Evolutionary conservation across 495 filamentous ascomycete species (phyloP).

Genomic region (Aspergillus affinis): DNA sequence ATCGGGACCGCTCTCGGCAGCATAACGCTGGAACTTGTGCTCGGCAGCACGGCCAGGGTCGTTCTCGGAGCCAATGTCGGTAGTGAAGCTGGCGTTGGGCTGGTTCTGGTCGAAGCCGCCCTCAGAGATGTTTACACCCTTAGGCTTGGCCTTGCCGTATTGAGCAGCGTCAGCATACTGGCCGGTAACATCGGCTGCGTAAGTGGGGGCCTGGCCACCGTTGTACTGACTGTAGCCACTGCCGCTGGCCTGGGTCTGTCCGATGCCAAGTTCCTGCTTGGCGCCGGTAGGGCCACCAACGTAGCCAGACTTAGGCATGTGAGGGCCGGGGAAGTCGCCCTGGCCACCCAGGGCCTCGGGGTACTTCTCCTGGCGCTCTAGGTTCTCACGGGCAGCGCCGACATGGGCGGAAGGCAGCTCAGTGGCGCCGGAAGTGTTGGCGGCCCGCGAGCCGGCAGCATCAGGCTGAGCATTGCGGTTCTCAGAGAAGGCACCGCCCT

Average conservation of each 20-base stretch:
- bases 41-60: conserved; percentile 62
- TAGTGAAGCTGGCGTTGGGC: conserved; percentile 59
- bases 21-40: conserved; percentile 43
- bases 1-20: conserved; percentile 39
- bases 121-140: conserved; percentile 57
- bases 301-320: conserved; percentile 41
- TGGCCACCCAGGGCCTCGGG: conserved; percentile 51
- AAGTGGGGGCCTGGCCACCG: conserved; percentile 43
- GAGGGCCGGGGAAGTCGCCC: conserved; percentile 48
- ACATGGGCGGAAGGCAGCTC: conserved; percentile 50
- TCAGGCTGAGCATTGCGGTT: conserved; percentile 53
- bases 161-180: conserved; percentile 8
- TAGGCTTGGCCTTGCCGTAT: conserved; percentile 43
- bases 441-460: conserved; percentile 26
- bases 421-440: conserved; percentile 51
- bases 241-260: conserved; percentile 25
- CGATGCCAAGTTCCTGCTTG: conserved; percentile 28
- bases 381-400: conserved; percentile 47
- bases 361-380: conserved; percentile 46
- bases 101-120: conserved; percentile 45
- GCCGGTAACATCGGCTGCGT: conserved; percentile 39
- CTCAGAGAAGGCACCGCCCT: conserved; percentile 51
- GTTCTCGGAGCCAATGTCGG: conserved; percentile 58
- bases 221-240: conserved; percentile 30
- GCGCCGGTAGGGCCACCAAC: conserved; percentile 41